These are phyloP conservation scores for Hypericum androsaemum DNA, from an alignment of 345 rosid species.

Conservation along the genomic window DNA sequence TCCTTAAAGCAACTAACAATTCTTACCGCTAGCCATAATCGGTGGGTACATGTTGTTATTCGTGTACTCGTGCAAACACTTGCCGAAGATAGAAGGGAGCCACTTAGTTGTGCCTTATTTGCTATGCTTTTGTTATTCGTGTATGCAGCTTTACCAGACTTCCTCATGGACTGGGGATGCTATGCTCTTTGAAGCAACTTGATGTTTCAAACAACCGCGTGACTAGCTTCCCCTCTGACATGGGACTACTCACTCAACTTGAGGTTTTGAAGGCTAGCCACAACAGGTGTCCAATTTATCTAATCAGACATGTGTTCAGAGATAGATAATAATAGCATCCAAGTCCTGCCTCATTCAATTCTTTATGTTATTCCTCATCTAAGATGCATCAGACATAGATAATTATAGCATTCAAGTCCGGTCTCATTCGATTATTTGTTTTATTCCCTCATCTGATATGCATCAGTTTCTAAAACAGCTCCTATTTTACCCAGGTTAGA, in stretches of 20 bases:
- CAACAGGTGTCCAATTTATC: conserved; percentile 42
- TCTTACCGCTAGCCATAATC: conserved; percentile 58
- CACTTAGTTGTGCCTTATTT: background rate
- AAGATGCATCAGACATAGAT: background rate
- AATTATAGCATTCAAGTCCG: background rate
- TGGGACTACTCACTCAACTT: conserved; percentile 53
- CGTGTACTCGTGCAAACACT: conserved; percentile 1
- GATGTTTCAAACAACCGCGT: conserved; percentile 55
- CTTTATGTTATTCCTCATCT: background rate
- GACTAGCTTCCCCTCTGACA: conserved; percentile 56
- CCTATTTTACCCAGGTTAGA: conserved; percentile 38
- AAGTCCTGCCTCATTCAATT: background rate
- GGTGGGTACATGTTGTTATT: conserved; percentile 31
- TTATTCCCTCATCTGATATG: background rate
- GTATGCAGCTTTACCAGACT: conserved; percentile 54
- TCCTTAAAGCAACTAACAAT: conserved; percentile 45
- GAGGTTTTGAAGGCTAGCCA: conserved; percentile 69
- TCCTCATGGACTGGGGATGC: conserved; percentile 48
- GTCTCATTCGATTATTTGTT: background rate
- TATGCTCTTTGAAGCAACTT: conserved; percentile 62
- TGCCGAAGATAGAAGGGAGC: background rate
- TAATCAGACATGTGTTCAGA: too few species aligned
- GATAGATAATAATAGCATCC: background rate
- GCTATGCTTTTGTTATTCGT: background rate
- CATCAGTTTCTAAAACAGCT: background rate